Evolutionary conservation across 768 basidiomycete species (phyloP), one percentile per base, ranked within the genome.

Genomic region (Panaeolus papilionaceus): DNA sequence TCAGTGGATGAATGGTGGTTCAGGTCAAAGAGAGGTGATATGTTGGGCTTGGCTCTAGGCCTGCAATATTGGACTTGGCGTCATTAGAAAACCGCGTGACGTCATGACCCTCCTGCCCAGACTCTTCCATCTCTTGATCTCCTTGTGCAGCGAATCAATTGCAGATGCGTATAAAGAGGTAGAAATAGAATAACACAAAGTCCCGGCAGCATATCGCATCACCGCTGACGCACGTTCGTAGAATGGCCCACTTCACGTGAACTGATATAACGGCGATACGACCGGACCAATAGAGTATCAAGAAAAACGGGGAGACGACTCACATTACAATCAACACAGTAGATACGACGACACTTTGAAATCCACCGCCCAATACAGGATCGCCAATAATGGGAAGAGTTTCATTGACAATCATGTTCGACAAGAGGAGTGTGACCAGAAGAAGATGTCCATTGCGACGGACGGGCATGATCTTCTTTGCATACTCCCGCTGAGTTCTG

Each of bases 331-430:
- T 93, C 65, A 96, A 83, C 37, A 91, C 89, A 0, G 94, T 96
- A 73, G 91, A 93, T 66, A 90, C 89, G 67, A 93, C 84, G 67
- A 96, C 93, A 64, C 92, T 89, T 73, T 84, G 87, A 14, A 89
- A 80, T 14, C 93, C 93, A 16, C 93, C 93, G 28, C 93, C 93
- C 2, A 97, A 84, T 42, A 95, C 82, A 3, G 88, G 86, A 75
- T 93, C 92, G 11, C 91, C 84, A 67, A 96, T 93, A 70, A 96
- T 85, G 40, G 95, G 95, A 4, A 95, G 86, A 0, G 92, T 84
- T 79, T 95, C 94, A 76, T 96, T 96, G 73, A 92, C 91, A 66
- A 96, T 93, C 95, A 96, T 96, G 78, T 96, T 96, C 39, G 92
- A 90, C 38, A 96, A 80, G 10, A 95, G 85, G 44, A 94, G 87